Conservation (phyloP, 768 basidiomycete species). For the Peribolospora baueri region DNA sequence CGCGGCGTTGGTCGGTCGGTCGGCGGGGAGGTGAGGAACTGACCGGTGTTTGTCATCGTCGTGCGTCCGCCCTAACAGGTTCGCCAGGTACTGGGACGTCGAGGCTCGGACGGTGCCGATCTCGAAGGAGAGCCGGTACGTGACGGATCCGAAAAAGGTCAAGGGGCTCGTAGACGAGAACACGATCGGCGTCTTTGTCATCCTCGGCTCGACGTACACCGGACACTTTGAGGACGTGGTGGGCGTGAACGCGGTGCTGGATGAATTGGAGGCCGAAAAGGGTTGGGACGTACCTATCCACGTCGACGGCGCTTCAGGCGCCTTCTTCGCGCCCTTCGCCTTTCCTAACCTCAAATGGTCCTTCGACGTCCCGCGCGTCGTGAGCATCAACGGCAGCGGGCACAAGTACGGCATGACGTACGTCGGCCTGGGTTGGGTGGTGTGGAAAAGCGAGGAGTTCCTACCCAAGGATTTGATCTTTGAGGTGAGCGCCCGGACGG, state of each 20-base stretch:
- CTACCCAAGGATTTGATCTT: constrained; percentile 50
- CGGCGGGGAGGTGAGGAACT: too few species aligned
- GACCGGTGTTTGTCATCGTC: background rate
- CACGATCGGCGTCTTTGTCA: constrained; percentile 43
- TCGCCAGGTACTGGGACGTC: constrained; percentile 35
- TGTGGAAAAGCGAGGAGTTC: constrained; percentile 33
- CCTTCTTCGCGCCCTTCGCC: constrained; percentile 38
- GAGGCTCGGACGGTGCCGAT: constrained; percentile 40
- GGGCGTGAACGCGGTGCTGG: constrained; percentile 51
- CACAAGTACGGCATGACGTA: constrained; percentile 8
- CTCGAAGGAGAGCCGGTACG: constrained; percentile 37
- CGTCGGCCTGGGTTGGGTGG: constrained; percentile 33
- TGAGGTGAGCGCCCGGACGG: constrained; percentile 18
- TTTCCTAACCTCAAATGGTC: constrained; percentile 16
- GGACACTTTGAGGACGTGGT: constrained; percentile 35
- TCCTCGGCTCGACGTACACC: constrained; percentile 29
- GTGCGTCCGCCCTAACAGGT: constrained; percentile 16
- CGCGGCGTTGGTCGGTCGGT: background rate
- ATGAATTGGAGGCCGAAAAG: constrained; percentile 27
- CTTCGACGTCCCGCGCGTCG: constrained; percentile 16
- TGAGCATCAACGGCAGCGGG: constrained; percentile 17
- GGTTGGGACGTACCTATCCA: constrained; percentile 31
- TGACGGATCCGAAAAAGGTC: constrained; percentile 43
- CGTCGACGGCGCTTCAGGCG: constrained; percentile 39
- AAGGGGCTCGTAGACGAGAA: constrained; percentile 47